phyloP scores from a whole-genome alignment of 2,329 filamentous ascomycete species.

The Ceratocystis albifundus region DNA sequence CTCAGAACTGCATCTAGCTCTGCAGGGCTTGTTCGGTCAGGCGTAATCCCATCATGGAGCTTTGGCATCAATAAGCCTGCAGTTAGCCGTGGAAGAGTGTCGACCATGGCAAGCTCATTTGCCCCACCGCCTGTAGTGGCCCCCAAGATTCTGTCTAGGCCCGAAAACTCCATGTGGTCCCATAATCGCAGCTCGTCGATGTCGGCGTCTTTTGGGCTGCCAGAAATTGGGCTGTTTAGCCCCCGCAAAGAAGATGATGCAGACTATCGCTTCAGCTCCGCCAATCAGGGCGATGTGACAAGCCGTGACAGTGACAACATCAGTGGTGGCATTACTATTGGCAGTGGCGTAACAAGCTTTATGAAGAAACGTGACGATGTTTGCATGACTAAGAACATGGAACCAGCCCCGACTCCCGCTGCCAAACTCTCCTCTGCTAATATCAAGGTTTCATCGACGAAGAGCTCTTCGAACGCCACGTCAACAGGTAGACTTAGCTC shows the following conservation, averaged over 20 bases:
- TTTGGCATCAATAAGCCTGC: constrained; percentile 27
- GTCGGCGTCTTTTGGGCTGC: constrained; percentile 23
- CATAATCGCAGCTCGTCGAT: constrained; percentile 36
- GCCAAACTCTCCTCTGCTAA: not conserved
- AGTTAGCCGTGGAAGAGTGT: constrained; percentile 32
- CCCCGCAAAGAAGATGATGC: constrained; percentile 22
- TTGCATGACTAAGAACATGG: constrained; percentile 14
- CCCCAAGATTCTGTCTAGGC: constrained; percentile 30
- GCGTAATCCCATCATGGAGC: constrained; percentile 21
- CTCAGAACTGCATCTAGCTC: constrained; percentile 39
- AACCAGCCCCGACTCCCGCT: not conserved
- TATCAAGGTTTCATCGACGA: constrained; percentile 2
- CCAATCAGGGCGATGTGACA: constrained; percentile 24
- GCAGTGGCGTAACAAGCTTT: constrained; percentile 32
- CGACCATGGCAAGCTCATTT: constrained; percentile 25
- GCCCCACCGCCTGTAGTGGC: constrained; percentile 18
- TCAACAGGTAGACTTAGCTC: constrained; percentile 9
- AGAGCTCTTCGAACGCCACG: not conserved
- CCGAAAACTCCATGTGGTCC: constrained; percentile 10
- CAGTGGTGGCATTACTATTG: constrained; percentile 32
- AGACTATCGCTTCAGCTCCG: constrained; percentile 25
- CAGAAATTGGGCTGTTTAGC: constrained; percentile 24
- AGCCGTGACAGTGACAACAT: constrained; percentile 23
- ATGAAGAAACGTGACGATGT: constrained; percentile 22
- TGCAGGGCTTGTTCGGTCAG: constrained; percentile 30